phyloP scores from a whole-genome alignment of 106 monocot species.

The Dioscorea alata region DNA sequence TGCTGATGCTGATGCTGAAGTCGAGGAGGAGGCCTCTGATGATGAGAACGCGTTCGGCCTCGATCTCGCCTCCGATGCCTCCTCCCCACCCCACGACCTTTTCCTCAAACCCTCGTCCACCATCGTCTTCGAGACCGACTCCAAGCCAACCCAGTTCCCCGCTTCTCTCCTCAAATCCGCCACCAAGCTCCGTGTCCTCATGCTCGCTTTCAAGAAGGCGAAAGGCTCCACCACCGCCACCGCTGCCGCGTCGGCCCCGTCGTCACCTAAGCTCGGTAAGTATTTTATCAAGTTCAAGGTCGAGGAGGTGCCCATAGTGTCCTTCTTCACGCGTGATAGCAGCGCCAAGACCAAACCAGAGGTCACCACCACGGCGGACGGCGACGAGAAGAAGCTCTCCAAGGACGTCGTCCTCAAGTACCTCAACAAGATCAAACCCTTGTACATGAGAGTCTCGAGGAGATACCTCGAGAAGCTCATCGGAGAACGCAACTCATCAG shows the following conservation, averaged over 20 bases:
- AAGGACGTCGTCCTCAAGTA: constrained; percentile 68
- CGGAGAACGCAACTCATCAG: background rate
- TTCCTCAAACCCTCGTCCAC: constrained; percentile 22
- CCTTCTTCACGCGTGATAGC: constrained; percentile 54
- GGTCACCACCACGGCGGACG: constrained; percentile 1
- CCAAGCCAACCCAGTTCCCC: constrained; percentile 24
- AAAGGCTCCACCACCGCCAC: constrained; percentile 13
- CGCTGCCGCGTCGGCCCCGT: background rate
- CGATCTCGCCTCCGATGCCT: background rate
- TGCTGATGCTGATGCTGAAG: background rate
- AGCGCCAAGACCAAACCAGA: constrained; percentile 8
- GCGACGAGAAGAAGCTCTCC: constrained; percentile 35
- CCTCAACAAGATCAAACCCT: constrained; percentile 70
- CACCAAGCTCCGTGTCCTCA: constrained; percentile 65
- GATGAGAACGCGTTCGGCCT: constrained; percentile 11
- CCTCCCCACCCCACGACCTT: constrained; percentile 30
- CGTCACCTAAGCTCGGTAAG: constrained; percentile 20
- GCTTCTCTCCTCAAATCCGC: constrained; percentile 58
- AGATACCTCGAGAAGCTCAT: constrained; percentile 31
- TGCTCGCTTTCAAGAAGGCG: constrained; percentile 37
- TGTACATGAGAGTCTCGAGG: constrained; percentile 51
- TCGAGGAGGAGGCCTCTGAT: background rate
- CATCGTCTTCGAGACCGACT: background rate
- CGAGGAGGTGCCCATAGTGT: constrained; percentile 42
- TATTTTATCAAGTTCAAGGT: constrained; percentile 50